Conservation (phyloP, 1,139 yeast genomes). For the Suhomyces choctaworum region DNA sequence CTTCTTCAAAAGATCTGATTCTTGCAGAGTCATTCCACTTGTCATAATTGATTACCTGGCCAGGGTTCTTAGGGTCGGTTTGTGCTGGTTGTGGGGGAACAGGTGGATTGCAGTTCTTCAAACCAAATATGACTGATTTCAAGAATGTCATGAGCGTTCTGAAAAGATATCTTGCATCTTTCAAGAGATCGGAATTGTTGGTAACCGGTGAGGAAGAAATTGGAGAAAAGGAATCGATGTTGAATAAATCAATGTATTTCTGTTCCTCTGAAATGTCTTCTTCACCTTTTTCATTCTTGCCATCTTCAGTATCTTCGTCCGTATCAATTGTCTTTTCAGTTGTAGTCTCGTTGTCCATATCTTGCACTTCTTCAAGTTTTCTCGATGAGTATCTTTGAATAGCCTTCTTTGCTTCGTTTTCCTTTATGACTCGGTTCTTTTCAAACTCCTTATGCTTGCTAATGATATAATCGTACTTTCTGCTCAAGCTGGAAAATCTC, state of each 20-base stretch:
- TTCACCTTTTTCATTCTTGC: conserved; percentile 8
- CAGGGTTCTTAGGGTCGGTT: conserved; percentile 59
- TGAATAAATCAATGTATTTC: conserved; percentile 34
- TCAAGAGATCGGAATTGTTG: conserved; percentile 62
- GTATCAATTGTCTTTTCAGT: not conserved
- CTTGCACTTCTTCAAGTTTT: conserved; percentile 19
- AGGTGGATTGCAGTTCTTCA: conserved; percentile 88
- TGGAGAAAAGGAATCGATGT: conserved; percentile 43
- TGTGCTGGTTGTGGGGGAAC: conserved; percentile 55
- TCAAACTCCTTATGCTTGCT: conserved; percentile 60
- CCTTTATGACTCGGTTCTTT: conserved; percentile 41
- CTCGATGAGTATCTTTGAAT: conserved; percentile 42
- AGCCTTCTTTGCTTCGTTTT: conserved; percentile 44
- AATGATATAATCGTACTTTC: conserved; percentile 68
- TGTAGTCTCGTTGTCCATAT: conserved; percentile 13
- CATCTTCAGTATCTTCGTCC: conserved; percentile 14
- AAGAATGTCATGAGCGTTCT: conserved; percentile 87
- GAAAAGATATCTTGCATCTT: conserved; percentile 86
- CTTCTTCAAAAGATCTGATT: conserved; percentile 79
- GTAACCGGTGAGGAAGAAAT: conserved; percentile 33
- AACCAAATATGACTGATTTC: conserved; percentile 86
- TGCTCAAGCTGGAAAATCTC: conserved; percentile 73
- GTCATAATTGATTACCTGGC: conserved; percentile 54
- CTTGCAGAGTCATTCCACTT: conserved; percentile 89
- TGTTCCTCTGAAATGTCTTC: conserved; percentile 21